A percentile compares a stretch with the other conserved stretches of the same genome.
phyloP scores from a whole-genome alignment of 495 filamentous ascomycete genomes.

The Barbatosphaeria neglecta region DNA sequence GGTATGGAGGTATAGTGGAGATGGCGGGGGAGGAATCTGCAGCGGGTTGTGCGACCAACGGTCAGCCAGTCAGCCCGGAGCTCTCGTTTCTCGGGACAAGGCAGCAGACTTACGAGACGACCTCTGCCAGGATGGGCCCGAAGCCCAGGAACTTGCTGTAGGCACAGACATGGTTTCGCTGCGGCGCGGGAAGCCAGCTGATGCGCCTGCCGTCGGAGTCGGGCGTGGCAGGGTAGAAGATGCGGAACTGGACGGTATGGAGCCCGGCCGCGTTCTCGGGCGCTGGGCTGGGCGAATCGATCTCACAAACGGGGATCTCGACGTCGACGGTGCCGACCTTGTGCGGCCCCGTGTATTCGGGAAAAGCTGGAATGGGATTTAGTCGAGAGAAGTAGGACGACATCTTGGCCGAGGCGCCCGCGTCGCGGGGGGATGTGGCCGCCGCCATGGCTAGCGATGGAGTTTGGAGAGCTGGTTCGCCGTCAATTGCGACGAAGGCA shows the following conservation, averaged over 20 bases:
- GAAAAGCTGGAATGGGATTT: constrained; percentile 51
- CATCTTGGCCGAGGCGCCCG: constrained; percentile 7
- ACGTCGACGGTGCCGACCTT: constrained; percentile 63
- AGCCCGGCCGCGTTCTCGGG: constrained; percentile 39
- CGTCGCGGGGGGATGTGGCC: neutral
- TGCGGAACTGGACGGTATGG: constrained; percentile 57
- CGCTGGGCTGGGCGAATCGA: constrained; percentile 36
- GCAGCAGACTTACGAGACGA: constrained; percentile 47
- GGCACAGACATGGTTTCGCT: constrained; percentile 52
- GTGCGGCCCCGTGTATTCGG: constrained; percentile 58
- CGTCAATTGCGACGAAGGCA: too few relatives aligned
- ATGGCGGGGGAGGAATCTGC: constrained; percentile 50
- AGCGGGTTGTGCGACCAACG: neutral
- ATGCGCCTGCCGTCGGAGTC: constrained; percentile 31
- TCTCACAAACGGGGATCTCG: constrained; percentile 54
- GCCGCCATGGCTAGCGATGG: neutral
- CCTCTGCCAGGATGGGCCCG: constrained; percentile 38
- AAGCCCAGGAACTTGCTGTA: constrained; percentile 59
- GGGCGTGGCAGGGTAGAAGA: constrained; percentile 59
- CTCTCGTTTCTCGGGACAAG: neutral
- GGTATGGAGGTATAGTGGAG: constrained; percentile 53
- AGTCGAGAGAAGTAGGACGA: constrained; percentile 25
- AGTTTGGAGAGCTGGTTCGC: neutral
- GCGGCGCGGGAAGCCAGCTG: constrained; percentile 63
- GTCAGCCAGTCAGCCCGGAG: neutral